Evolutionary conservation across 1,139 yeast species (phyloP), one percentile per base, ranked within the genome.

Genomic region (Candida sp.): DNA sequence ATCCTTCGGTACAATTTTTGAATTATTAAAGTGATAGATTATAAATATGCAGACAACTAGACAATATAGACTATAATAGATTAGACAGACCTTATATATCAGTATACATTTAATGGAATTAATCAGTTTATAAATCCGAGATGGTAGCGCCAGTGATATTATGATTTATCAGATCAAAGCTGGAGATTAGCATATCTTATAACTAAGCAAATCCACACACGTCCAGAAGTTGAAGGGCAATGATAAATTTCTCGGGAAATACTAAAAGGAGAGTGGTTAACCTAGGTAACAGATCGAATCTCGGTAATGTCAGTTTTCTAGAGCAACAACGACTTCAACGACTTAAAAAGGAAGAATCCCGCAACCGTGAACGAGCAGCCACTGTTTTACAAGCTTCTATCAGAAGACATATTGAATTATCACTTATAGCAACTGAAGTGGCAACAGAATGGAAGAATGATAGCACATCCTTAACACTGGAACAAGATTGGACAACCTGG

Each of bases 311-410:
- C 48, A 55, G 57, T 50, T 58, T 60, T 46, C 64, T 91, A 21
- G 79, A 77, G 48, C 79, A 76, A 49, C 82, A 96, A 4, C 79
- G 80, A 51, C 65, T 66, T 35, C 91, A 87, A 49, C 72, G 98
- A 32, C 76, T 73, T 47, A 76, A 75, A 46, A 72, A 97, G 46
- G 90, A 87, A 48, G 61, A 65, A 39, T 73, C 66, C 23, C 73
- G 88, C 30, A 60, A 64, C 12, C 73, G 72, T 44, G 78, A 73
- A 35, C 67, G 61, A 35, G 77, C 86, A 2, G 82, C 82, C 0
- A 46, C 58, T 1, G 46, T 60, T 5, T 61, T 91, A 32, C 95
- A 87, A 55, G 54, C 63, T 7, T 54, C 66, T 15, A 63, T 81
- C 4, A 60, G 77, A 37, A 56, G 69, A 32, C 66, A 67, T 46